Conservation (phyloP, 2,329 filamentous ascomycete genomes). For the Paecilomyces fulvus region DNA sequence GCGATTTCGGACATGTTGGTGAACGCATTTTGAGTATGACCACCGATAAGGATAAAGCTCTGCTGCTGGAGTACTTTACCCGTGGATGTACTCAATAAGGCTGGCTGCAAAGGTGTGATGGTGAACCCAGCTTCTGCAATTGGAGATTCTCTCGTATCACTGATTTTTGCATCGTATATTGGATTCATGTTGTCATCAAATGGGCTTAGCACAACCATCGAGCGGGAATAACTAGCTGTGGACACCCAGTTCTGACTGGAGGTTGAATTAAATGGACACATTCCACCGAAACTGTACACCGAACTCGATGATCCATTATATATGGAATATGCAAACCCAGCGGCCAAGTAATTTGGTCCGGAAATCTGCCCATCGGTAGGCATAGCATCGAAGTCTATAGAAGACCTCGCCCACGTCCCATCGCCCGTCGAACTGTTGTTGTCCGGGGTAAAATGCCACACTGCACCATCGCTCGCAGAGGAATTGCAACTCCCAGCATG, state of each 20-base stretch:
- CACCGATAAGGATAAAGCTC: conserved; percentile 73
- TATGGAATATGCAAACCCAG: conserved; percentile 58
- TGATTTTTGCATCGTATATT: conserved; percentile 39
- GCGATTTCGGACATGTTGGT: conserved; percentile 92
- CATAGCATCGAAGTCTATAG: conserved; percentile 22
- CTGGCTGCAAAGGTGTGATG: conserved; percentile 63
- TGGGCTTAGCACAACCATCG: conserved; percentile 57
- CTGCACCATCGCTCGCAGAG: conserved; percentile 39
- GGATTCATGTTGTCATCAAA: conserved; percentile 8
- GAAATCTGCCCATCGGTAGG: conserved; percentile 25
- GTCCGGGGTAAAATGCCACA: conserved; percentile 61
- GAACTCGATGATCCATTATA: conserved; percentile 44
- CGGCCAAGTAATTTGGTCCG: conserved; percentile 50
- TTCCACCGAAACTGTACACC: conserved; percentile 73
- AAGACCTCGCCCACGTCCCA: conserved; percentile 48
- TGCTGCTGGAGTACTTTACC: conserved; percentile 62
- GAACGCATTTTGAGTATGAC: conserved; percentile 74
- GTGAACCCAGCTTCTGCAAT: conserved; percentile 81
- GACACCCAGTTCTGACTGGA: conserved; percentile 53
- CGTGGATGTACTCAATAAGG: conserved; percentile 57
- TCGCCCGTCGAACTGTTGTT: conserved; percentile 35
- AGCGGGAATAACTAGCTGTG: conserved; percentile 67
- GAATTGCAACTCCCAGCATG: conserved; percentile 64
- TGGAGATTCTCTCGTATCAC: conserved; percentile 53
- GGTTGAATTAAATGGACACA: conserved; percentile 58